Base-by-base conservation (phyloP, 2,329 filamentous ascomycete genomes). In the Fusarium xyrophilum region DNA sequence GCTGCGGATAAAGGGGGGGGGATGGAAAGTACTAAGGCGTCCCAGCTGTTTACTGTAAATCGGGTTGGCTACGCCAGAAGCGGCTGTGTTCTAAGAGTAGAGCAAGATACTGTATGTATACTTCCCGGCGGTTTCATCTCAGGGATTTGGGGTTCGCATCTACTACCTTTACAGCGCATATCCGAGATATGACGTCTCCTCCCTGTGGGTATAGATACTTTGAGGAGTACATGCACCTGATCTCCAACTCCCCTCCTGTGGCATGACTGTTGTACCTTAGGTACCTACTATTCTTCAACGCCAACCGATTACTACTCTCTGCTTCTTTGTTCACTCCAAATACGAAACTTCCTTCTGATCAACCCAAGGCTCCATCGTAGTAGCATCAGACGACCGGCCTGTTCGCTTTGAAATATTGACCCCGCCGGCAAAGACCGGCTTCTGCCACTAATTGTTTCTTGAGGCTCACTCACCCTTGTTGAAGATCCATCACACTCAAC, bases 91-190 rank as follows among this genome's bases (percentile, higher is more conserved):
- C 33, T 50, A 33, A n/a, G n/a, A n/a, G 65, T 43, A 61, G 55
- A 44, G 33, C 35, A 54, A 67, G 53, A 68, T 70, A 71, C 43
- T 33, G 47, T 67, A 36, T 33, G 47, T 67, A 36, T 71, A 71
- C 68, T 56, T 67, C 23, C 39, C 7, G 19, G 27, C 38, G 23
- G 39, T 21, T n/a, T 17, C 14, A 17, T 35, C 51, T 28, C 48
- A 55, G 15, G 17, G n/a, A 15, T 38, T 48, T 54, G 33, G 52
- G 53, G 44, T 33, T 52, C 25, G 13, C 30, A 38, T 56, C 51
- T 51, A 64, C 55, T 25, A 53, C 50, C 46, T 63, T 57, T 63
- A 13, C 35, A 56, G 46, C 33, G 40, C 56, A 53, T 42, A 7
- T 54, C 12, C 28, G 21, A 40, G 35, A 56, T 36, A 68, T 71